phyloP scores from a whole-genome alignment of 768 basidiomycete genomes.

The Porpolomopsis calyptriformis region DNA sequence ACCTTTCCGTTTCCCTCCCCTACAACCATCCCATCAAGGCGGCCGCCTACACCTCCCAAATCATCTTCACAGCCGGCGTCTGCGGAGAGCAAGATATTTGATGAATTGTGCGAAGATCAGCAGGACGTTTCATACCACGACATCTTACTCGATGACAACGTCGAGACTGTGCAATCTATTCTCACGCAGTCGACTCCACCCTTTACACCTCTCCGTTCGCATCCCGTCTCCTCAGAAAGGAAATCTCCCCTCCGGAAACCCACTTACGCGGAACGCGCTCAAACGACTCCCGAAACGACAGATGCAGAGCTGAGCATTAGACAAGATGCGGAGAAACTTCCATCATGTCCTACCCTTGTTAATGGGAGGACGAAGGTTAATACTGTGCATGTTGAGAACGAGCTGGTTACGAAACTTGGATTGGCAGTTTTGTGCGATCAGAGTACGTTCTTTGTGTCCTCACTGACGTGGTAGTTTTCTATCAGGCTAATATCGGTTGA shows the following conservation, averaged over 20 bases:
- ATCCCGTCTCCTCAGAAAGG: slow-evolving; percentile 6
- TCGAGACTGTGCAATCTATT: not conserved
- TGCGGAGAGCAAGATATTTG: not conserved
- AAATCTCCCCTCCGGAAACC: slow-evolving; percentile 1
- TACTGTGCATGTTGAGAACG: not conserved
- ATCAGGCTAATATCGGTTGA: slow-evolving; percentile 11
- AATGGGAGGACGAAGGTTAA: not conserved
- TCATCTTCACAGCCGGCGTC: not conserved
- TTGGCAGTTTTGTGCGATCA: not conserved
- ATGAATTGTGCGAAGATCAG: not conserved
- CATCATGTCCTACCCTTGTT: not conserved
- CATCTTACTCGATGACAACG: not conserved
- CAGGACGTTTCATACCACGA: not conserved
- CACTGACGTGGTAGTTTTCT: slow-evolving; percentile 30
- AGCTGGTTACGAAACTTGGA: not conserved
- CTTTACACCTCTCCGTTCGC: not conserved
- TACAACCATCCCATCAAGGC: slow-evolving; percentile 7
- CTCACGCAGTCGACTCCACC: not conserved
- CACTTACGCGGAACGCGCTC: slow-evolving; percentile 12
- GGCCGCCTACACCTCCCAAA: not conserved
- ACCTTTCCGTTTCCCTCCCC: slow-evolving; percentile 16
- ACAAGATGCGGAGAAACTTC: not conserved
- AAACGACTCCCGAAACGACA: not conserved
- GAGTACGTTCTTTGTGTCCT: slow-evolving; percentile 16
- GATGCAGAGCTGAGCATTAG: not conserved